Evolutionary conservation across 2,329 filamentous ascomycete species (phyloP), one percentile per base, ranked within the genome.

Genomic region (Alternaria angustiovoidea): DNA sequence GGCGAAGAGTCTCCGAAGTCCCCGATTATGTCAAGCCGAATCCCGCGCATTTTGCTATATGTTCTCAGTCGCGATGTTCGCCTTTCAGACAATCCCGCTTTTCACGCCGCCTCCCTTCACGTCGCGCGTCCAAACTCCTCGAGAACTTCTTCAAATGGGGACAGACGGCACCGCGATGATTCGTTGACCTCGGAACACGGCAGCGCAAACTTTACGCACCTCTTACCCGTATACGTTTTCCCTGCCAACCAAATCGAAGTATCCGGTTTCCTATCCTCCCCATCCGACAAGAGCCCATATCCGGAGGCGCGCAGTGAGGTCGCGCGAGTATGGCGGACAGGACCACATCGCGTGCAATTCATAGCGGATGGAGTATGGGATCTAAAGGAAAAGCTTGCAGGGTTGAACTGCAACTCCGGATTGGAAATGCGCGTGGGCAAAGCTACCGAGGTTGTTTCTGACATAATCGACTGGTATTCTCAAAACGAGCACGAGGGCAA

Each of bases 291-390:
- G 38, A 68, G 64, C 43, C 91, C 91, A 0, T 93, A 91, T 63
- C 88, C 88, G 0, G 86, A 88, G 69, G 90, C 91, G 4, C 83
- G 85, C 58, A 91, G 89, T 67, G 75, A 82, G n/a, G 79, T 90
- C 4, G 89, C 85, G 12, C 81, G 83, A 1, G 91, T 91, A 72
- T 93, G 89, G 89, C 83, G 91, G 72, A 93, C 90, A 68, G 91
- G 91, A 2, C 88, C 87, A 5, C 87, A 91, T 69, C 85, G 92
- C 36, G 87, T 87, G 54, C 90, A 87, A 73, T 94, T 94, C 74
- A 78, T 92, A 30, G 88, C 88, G 0, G 85, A 94, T 74, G 88
- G 87, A 32, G 85, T 93, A 0, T 93, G 89, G 89, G 87, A 92
- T 70, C 54, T 94, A 62, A 93, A 92, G 70, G 73, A 82, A 9